A percentile compares a stretch with the other conserved stretches of the same genome.
Evolutionary conservation across 768 basidiomycete species (phyloP).

Genomic region (Rhizopogon salebrosus): DNA sequence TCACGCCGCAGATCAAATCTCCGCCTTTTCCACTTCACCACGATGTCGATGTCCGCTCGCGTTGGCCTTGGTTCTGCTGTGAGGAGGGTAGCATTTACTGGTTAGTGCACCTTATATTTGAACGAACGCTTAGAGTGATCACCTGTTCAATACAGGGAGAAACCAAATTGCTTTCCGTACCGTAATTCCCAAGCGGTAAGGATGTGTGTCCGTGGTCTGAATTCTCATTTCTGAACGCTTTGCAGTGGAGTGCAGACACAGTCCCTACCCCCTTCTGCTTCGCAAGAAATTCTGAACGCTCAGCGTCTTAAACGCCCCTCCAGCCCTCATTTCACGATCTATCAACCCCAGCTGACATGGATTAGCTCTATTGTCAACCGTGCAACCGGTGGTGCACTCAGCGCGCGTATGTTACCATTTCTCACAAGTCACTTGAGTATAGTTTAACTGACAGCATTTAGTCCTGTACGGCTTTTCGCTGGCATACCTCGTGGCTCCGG

Average conservation of each 20-base stretch:
- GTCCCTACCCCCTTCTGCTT: constrained; percentile 56
- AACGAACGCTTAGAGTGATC: constrained; percentile 1
- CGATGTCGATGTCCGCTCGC: constrained; percentile 42
- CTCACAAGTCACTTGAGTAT: background rate
- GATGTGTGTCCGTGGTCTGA: constrained; percentile 3
- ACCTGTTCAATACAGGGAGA: constrained; percentile 14
- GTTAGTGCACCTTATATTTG: constrained; percentile 14
- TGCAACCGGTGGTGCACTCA: constrained; percentile 75
- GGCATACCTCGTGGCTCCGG: constrained; percentile 79
- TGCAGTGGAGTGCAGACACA: constrained; percentile 56
- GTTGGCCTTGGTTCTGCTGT: constrained; percentile 56
- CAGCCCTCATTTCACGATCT: constrained; percentile 95
- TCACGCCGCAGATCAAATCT: background rate
- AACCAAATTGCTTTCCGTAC: constrained; percentile 33
- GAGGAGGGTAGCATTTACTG: constrained; percentile 42
- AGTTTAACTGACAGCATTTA: constrained; percentile 24
- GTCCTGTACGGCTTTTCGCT: constrained; percentile 87
- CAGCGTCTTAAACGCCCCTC: constrained; percentile 88
- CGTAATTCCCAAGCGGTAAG: constrained; percentile 37
- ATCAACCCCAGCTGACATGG: constrained; percentile 94
- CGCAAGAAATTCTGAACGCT: constrained; percentile 67
- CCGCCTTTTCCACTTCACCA: constrained; percentile 10
- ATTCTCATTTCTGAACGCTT: background rate
- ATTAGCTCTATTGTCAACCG: constrained; percentile 82
- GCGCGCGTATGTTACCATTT: constrained; percentile 52